phyloP scores from a whole-genome alignment of 495 filamentous ascomycete genomes.

The Paragyromitra xinjiangensis region DNA sequence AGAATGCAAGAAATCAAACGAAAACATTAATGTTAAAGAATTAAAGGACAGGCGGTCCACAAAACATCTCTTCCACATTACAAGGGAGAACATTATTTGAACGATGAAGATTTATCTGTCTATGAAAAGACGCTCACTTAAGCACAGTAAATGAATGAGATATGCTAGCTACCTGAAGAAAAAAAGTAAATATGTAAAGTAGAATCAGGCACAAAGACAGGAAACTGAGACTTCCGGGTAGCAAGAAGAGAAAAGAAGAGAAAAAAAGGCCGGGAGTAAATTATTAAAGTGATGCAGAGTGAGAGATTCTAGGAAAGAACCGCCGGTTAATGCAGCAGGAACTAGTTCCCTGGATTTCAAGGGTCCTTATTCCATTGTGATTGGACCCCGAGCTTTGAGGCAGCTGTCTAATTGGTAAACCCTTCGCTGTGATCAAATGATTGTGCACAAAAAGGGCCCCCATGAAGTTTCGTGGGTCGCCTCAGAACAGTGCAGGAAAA shows the following conservation, averaged over 20 bases:
- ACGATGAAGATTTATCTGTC: not conserved
- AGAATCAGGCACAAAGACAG: not conserved
- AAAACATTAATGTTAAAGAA: not conserved
- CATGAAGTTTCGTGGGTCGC: not conserved
- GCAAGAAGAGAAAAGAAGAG: not conserved
- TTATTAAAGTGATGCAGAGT: not conserved
- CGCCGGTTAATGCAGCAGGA: not conserved
- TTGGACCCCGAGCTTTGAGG: not conserved
- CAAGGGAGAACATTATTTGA: not conserved
- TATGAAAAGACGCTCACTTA: not conserved
- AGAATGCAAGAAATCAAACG: not conserved
- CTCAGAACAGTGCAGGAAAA: constrained; percentile 17
- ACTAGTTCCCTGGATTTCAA: not conserved
- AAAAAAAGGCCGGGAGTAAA: not conserved
- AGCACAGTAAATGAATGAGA: not conserved
- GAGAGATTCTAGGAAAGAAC: not conserved
- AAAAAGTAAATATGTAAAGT: not conserved
- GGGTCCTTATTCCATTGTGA: not conserved
- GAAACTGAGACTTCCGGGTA: constrained; percentile 6
- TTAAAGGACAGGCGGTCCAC: not conserved
- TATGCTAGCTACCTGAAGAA: not conserved
- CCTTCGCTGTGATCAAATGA: constrained; percentile 10
- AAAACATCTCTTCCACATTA: not conserved
- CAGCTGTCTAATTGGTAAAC: constrained; percentile 12
- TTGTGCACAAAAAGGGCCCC: constrained; percentile 2